Percentiles rank a stretch among this genome's conserved stretches.
phyloP scores from a whole-genome alignment of 108 stramenopile species.

The Craspedostauros australis region DNA sequence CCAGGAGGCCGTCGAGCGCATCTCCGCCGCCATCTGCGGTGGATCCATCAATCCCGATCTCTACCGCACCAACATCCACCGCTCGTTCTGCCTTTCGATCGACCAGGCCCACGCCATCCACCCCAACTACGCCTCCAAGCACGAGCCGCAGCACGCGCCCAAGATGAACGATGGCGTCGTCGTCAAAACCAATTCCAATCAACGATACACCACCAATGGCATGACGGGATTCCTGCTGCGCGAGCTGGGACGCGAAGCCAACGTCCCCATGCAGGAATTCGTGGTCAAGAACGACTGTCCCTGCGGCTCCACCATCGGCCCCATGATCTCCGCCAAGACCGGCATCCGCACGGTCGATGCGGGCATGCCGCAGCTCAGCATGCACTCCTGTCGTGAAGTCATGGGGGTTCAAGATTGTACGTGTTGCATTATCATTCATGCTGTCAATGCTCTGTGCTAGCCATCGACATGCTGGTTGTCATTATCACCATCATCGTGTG shows the following conservation, averaged over 20 bases:
- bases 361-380: constrained; percentile 92
- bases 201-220: constrained; percentile 86
- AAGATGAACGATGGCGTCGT: constrained; percentile 86
- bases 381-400: constrained; percentile 85
- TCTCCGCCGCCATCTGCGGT: constrained; percentile 58
- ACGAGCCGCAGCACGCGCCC: constrained; percentile 84
- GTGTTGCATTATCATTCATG: neutral
- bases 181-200: constrained; percentile 91
- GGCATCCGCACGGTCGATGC: constrained; percentile 91
- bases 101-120: constrained; percentile 95
- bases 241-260: constrained; percentile 65
- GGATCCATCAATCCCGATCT: constrained; percentile 42
- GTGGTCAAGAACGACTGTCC: constrained; percentile 86
- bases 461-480: neutral
- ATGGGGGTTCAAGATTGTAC: constrained; percentile 77
- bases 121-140: constrained; percentile 88
- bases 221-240: constrained; percentile 85
- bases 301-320: constrained; percentile 93
- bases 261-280: constrained; percentile 39
- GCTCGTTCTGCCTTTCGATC: constrained; percentile 73
- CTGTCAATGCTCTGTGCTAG: neutral
- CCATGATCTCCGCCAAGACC: constrained; percentile 70
- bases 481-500: constrained; percentile 1
- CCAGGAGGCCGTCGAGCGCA: constrained; percentile 69
- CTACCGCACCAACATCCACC: constrained; percentile 45